phyloP scores from a whole-genome alignment of 2,329 filamentous ascomycete species.

The Epichloe typhina region DNA sequence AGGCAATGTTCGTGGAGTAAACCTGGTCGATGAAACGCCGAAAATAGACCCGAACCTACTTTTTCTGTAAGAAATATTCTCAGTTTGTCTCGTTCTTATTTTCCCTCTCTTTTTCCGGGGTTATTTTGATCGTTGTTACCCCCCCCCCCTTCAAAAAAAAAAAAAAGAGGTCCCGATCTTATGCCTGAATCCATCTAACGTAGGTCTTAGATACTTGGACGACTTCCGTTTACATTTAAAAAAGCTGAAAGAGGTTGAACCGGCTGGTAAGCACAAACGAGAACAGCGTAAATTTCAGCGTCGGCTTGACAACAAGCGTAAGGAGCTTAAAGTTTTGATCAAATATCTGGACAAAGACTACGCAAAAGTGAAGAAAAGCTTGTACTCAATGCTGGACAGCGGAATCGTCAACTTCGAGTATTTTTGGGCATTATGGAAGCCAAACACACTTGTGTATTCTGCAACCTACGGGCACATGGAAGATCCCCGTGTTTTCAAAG shows the following conservation, averaged over 20 bases:
- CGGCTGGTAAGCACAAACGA: conserved; percentile 33
- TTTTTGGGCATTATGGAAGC: conserved; percentile 81
- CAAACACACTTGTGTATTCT: conserved; percentile 66
- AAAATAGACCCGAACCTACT: conserved; percentile 58
- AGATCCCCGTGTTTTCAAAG: conserved; percentile 70
- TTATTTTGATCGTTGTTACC: background rate
- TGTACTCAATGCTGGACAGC: conserved; percentile 68
- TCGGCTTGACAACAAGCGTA: conserved; percentile 42
- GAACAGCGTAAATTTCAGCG: conserved; percentile 49
- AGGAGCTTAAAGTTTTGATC: conserved; percentile 59
- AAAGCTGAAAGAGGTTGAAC: conserved; percentile 46
- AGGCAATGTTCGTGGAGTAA: conserved; percentile 39
- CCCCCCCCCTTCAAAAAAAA: too few relatives aligned
- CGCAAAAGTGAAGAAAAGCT: conserved; percentile 57
- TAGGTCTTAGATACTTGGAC: conserved; percentile 47
- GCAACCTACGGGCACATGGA: conserved; percentile 65
- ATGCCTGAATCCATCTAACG: background rate
- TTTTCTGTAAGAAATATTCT: conserved; percentile 37
- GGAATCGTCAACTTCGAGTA: conserved; percentile 82
- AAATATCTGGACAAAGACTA: conserved; percentile 76
- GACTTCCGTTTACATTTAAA: conserved; percentile 55
- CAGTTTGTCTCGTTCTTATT: background rate
- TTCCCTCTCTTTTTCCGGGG: background rate
- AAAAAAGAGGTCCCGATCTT: background rate
- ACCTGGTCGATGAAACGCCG: conserved; percentile 67